Percentiles rank a stretch among this genome's conserved stretches.
Conservation (phyloP, 306 rosid genomes). For the Sphenostylis stenocarpa region DNA sequence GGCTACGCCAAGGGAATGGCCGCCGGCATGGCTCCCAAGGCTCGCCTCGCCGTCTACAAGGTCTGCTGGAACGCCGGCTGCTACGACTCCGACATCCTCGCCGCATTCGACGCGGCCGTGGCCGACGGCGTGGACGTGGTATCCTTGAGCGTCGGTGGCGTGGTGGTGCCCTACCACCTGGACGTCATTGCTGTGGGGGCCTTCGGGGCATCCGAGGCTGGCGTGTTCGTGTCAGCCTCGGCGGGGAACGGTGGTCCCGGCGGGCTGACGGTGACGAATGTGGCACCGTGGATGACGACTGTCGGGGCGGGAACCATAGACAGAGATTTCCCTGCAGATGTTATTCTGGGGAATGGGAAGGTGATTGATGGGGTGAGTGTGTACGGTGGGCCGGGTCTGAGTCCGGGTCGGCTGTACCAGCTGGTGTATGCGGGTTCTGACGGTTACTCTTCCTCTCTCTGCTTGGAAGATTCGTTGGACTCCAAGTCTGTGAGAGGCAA, state of each 20-base stretch:
- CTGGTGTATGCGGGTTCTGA: slow-evolving; percentile 66
- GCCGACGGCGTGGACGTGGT: slow-evolving; percentile 72
- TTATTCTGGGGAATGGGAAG: slow-evolving; percentile 71
- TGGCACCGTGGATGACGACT: slow-evolving; percentile 86
- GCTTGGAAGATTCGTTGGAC: slow-evolving; percentile 71
- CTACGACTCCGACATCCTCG: slow-evolving; percentile 80
- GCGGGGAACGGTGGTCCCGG: slow-evolving; percentile 92
- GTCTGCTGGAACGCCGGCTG: slow-evolving; percentile 87
- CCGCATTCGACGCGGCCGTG: slow-evolving; percentile 82
- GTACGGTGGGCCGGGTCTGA: slow-evolving; percentile 72
- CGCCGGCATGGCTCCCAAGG: slow-evolving; percentile 92
- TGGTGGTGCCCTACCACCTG: slow-evolving; percentile 72
- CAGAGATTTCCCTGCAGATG: slow-evolving; percentile 78
- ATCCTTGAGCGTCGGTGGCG: slow-evolving; percentile 87
- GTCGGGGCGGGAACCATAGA: slow-evolving; percentile 94
- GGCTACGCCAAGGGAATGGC: slow-evolving; percentile 82
- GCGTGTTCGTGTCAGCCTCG: slow-evolving; percentile 75
- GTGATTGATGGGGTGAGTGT: slow-evolving; percentile 56
- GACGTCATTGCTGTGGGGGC: slow-evolving; percentile 80
- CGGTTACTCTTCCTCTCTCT: slow-evolving; percentile 80
- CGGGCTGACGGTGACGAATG: slow-evolving; percentile 69
- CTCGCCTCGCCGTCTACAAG: slow-evolving; percentile 77
- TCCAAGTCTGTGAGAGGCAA: slow-evolving; percentile 53
- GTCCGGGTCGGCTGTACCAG: slow-evolving; percentile 63
- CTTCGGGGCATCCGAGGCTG: slow-evolving; percentile 60